Evolutionary conservation across 306 rosid species (phyloP).

Genomic region (Quercus suber): DNA sequence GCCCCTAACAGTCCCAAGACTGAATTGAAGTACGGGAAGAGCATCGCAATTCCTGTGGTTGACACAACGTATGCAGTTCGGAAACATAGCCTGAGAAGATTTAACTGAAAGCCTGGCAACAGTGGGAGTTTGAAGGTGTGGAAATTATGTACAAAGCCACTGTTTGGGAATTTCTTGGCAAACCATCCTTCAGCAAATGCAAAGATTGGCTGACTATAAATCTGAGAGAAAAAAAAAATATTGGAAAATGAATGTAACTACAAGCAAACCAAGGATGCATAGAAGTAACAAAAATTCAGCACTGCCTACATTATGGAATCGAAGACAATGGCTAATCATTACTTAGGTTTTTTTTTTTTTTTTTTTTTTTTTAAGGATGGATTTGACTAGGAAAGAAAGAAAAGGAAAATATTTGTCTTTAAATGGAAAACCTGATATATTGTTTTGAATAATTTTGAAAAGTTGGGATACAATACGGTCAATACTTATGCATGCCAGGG

Average conservation of each 20-base stretch:
- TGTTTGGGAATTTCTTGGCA: constrained; percentile 29
- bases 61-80: constrained; percentile 47
- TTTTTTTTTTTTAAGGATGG: too few relatives aligned
- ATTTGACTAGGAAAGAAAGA: too few relatives aligned
- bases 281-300: too few relatives aligned
- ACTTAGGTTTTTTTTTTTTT: too few relatives aligned
- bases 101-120: constrained; percentile 38
- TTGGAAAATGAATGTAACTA: background rate
- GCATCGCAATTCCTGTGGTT: constrained; percentile 46
- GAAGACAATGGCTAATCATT: too few relatives aligned
- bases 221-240: constrained; percentile 33
- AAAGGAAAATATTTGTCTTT: too few relatives aligned
- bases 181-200: constrained; percentile 57
- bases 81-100: constrained; percentile 45
- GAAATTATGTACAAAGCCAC: constrained; percentile 33
- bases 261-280: background rate
- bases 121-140: constrained; percentile 40
- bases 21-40: constrained; percentile 71
- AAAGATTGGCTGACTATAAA: constrained; percentile 65
- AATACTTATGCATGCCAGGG: too few relatives aligned
- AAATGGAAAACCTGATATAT: too few relatives aligned
- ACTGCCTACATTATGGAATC: too few relatives aligned
- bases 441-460: too few relatives aligned
- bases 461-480: too few relatives aligned
- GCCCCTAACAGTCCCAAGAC: constrained; percentile 64